Base-by-base conservation (phyloP, 2,329 filamentous ascomycete species). In the Zopfia rhizophila region DNA sequence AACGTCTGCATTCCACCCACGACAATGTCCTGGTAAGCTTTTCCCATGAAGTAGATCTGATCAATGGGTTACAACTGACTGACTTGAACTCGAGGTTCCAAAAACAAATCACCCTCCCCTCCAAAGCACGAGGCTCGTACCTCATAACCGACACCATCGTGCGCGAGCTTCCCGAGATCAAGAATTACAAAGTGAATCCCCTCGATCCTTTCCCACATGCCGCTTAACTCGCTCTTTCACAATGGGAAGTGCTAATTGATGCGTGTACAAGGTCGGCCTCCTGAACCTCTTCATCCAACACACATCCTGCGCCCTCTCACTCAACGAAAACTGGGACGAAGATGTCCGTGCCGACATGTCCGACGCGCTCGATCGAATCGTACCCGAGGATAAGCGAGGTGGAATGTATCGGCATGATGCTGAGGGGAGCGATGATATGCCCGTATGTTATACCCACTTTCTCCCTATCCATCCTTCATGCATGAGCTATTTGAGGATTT, bases 291-390 rank as follows among this genome's bases (percentile, higher is more conserved):
- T 97, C 72, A 82, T 97, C 42, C 93, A 99, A 75, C 94, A 99
- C 75, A 99, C 94, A 4, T 91, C 86, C 65, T 96, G 91, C 74
- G 94, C 89, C 10, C 80, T 99, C 40, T 90, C 85, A 49, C 77
- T 99, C 62, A 99, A 99, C 69, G 94, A 99, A 81, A 97, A 97
- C 76, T 88, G 78, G 77, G 90, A 92, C 67, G 73, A 77, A 32
- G 90, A 95, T 74, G 94, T 99, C n/a, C 83, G 91, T 47, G 82
- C 82, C 28, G 91, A 99, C 73, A 96, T 97, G 93, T 91, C 85
- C 66, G 91, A 97, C 76, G 91, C 93, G 33, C 78, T 99, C 56
- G 93, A 99, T 72, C 81, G 91, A 31, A 89, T 99, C 63, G 94
- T 88, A 29, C 91, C 92, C 0, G 89, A 90, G 65, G 92, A 95